phyloP scores from a whole-genome alignment of 208 protist genomes.

The Leishmania gerbilli region DNA sequence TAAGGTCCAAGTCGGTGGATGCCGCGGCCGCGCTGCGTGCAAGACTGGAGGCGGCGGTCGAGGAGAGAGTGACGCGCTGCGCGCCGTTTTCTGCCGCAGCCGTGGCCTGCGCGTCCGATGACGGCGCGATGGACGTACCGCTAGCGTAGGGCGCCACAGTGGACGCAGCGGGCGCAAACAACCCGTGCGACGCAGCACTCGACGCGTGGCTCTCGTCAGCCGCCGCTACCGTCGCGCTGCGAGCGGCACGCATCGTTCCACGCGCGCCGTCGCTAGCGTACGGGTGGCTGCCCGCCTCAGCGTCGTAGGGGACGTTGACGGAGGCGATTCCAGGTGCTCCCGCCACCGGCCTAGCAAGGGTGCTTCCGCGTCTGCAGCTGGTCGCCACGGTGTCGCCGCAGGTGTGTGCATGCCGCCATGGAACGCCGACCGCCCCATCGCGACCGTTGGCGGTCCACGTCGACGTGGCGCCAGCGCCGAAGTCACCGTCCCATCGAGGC shows the following conservation, averaged over 20 bases:
- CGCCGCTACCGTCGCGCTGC: not conserved
- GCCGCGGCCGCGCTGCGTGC: not conserved
- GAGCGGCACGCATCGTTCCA: not conserved
- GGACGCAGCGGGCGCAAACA: not conserved
- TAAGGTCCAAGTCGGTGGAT: constrained; percentile 13
- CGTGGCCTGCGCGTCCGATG: not conserved
- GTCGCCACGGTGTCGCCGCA: not conserved
- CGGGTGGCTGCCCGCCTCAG: not conserved
- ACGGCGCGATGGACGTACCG: constrained; percentile 8
- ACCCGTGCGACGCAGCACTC: not conserved
- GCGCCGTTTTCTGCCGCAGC: not conserved
- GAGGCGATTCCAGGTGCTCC: not conserved
- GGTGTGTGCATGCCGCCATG: not conserved
- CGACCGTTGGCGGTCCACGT: not conserved
- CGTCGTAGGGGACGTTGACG: not conserved
- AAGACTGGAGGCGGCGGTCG: not conserved
- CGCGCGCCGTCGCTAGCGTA: not conserved
- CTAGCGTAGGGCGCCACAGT: constrained; percentile 21
- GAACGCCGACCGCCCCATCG: not conserved
- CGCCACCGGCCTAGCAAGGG: not conserved
- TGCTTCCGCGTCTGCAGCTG: not conserved
- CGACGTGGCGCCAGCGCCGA: not conserved
- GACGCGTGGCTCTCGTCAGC: not conserved
- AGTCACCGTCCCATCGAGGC: not conserved
- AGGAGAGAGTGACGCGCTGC: not conserved